A percentile compares a stretch with the other conserved stretches of the same genome.
Evolutionary conservation across 805 yeast species (phyloP).

Genomic region (Nadsonia fulvescens): DNA sequence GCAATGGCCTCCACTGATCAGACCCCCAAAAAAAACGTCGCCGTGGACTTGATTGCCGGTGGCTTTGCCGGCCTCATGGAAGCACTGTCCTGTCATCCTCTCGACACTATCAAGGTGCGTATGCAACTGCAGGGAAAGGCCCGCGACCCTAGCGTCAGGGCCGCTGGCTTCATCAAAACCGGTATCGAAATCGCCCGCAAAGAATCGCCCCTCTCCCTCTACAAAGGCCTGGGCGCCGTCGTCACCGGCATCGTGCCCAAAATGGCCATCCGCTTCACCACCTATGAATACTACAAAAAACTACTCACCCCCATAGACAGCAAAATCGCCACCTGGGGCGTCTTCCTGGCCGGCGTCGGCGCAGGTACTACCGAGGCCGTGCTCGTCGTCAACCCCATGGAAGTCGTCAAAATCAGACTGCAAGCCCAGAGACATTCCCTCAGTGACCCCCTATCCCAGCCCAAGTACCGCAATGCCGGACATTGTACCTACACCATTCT

Average conservation of each 20-base stretch:
- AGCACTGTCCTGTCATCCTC: slow-evolving; percentile 96
- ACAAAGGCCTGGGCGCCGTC: slow-evolving; percentile 94
- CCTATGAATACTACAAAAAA: slow-evolving; percentile 76
- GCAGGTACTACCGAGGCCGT: slow-evolving; percentile 97
- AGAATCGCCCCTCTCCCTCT: slow-evolving; percentile 72
- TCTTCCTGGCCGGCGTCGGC: slow-evolving; percentile 86
- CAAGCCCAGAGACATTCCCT: slow-evolving; percentile 90
- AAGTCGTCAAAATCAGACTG: slow-evolving; percentile 86
- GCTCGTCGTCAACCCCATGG: slow-evolving; percentile 89
- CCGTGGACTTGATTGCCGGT: slow-evolving; percentile 47
- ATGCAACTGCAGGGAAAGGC: slow-evolving; percentile 77
- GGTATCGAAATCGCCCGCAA: slow-evolving; percentile 60
- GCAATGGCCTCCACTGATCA: slow-evolving; percentile 7
- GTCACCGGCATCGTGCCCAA: slow-evolving; percentile 94
- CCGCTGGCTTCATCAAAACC: slow-evolving; percentile 74
- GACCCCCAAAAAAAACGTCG: slow-evolving; percentile 12
- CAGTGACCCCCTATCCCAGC: slow-evolving; percentile 63
- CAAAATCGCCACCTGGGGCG: slow-evolving; percentile 48
- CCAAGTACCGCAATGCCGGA: slow-evolving; percentile 81
- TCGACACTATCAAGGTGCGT: slow-evolving; percentile 91
- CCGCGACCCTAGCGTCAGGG: slow-evolving; percentile 24
- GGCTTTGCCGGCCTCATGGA: slow-evolving; percentile 95
- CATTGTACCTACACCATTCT: slow-evolving; percentile 75
- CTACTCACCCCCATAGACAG: slow-evolving; percentile 40
- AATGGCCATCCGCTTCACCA: slow-evolving; percentile 92